Evolutionary conservation across 495 filamentous ascomycete species (phyloP).

Genomic region (Aspergillus sclerotiicarbonarius): DNA sequence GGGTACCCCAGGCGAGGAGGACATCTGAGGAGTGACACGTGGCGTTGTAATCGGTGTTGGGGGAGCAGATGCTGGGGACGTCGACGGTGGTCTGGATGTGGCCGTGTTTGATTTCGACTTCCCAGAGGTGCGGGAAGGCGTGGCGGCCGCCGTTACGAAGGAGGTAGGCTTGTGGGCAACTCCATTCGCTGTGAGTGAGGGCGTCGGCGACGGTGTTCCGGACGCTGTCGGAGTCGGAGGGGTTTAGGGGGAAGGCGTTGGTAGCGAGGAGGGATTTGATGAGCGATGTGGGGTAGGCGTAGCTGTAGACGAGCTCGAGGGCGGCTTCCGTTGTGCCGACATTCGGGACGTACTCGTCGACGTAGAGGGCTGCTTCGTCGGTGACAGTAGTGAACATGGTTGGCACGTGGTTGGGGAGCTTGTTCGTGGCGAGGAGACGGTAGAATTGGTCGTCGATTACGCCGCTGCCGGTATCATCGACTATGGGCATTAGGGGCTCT

Average conservation of each 20-base stretch:
- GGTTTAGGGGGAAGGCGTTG: slow-evolving; percentile 17
- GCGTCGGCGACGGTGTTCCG: slow-evolving; percentile 18
- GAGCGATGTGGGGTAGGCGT: slow-evolving; percentile 18
- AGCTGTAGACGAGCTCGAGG: slow-evolving; percentile 15
- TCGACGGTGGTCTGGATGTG: slow-evolving; percentile 22
- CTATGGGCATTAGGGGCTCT: slow-evolving; percentile 30
- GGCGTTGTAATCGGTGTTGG: slow-evolving; percentile 28
- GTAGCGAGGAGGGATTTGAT: slow-evolving; percentile 18
- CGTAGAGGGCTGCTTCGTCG: slow-evolving; percentile 27
- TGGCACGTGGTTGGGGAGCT: slow-evolving; percentile 25
- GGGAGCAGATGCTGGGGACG: slow-evolving; percentile 27
- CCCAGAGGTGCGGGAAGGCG: slow-evolving; percentile 24
- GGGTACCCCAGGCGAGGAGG: slow-evolving; percentile 30
- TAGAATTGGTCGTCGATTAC: slow-evolving; percentile 33
- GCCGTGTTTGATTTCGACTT: slow-evolving; percentile 24
- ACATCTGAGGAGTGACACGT: slow-evolving; percentile 31
- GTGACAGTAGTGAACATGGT: slow-evolving; percentile 30
- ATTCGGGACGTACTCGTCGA: slow-evolving; percentile 11
- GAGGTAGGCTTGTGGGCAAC: slow-evolving; percentile 27
- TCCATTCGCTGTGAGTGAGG: slow-evolving; percentile 28
- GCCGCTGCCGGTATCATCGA: slow-evolving; percentile 25
- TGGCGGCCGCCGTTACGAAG: slow-evolving; percentile 14
- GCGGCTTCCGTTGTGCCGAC: slow-evolving; percentile 16
- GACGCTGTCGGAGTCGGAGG: slow-evolving; percentile 19
- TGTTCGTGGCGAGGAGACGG: slow-evolving; percentile 18